Conservation (phyloP, 768 basidiomycete species). For the Brasilioporus rufonigricans region DNA sequence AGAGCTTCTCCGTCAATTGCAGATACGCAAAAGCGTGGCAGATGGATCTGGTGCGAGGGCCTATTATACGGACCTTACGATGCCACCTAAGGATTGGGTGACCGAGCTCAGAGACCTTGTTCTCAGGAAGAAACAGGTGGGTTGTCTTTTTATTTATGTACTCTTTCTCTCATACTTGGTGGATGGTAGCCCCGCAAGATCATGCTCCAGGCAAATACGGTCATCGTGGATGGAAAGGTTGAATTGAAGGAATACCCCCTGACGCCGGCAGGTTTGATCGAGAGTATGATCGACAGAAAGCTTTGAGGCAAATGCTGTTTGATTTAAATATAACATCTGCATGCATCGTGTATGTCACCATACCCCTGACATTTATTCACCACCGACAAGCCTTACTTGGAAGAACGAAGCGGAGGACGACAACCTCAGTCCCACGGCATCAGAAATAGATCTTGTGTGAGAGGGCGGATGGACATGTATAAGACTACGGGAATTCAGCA, state of each 20-base stretch:
- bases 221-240: conserved; percentile 64
- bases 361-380: no score
- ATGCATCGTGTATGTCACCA: neutral
- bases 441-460: conserved; percentile 5
- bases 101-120: conserved; percentile 76
- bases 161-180: neutral
- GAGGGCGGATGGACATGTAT: neutral
- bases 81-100: conserved; percentile 68
- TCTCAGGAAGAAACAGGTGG: conserved; percentile 72
- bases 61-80: conserved; percentile 79
- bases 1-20: conserved; percentile 73
- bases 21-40: conserved; percentile 83
- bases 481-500: neutral
- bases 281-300: conserved; percentile 76
- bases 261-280: conserved; percentile 69
- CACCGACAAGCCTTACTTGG: no score
- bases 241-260: conserved; percentile 77
- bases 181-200: conserved; percentile 69
- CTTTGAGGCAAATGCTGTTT: conserved; percentile 40
- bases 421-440: neutral
- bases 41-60: conserved; percentile 76
- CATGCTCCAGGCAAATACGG: conserved; percentile 81
- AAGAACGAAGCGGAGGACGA: neutral
- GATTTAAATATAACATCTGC: no score
- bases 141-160: conserved; percentile 21